phyloP scores from a whole-genome alignment of 306 rosid species.

The Castanospermum australe region DNA sequence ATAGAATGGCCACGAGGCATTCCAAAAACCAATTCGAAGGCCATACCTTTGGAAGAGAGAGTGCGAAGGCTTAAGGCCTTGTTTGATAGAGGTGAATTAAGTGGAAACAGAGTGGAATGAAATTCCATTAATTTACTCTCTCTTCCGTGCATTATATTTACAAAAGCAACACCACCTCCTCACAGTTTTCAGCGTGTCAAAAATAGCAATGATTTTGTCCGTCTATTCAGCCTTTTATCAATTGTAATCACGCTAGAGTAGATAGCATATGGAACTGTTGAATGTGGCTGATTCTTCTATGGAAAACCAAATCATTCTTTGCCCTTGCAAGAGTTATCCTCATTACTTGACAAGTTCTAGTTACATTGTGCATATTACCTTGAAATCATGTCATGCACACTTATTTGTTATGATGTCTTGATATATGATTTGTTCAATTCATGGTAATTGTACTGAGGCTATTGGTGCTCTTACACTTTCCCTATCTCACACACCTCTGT shows the following conservation, averaged over 20 bases:
- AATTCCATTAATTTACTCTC: neutral
- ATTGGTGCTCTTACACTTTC: neutral
- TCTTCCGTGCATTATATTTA: neutral
- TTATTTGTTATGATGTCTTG: neutral
- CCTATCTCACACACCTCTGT: neutral
- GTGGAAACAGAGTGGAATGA: neutral
- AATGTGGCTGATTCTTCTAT: neutral
- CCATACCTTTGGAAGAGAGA: slow-evolving; percentile 46
- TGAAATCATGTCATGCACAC: neutral
- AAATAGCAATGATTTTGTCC: neutral
- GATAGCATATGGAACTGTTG: neutral
- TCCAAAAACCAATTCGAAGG: slow-evolving; percentile 37
- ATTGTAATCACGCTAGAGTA: neutral
- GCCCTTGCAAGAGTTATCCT: neutral
- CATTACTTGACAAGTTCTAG: neutral
- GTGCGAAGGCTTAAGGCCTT: slow-evolving; percentile 33
- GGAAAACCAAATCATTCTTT: neutral
- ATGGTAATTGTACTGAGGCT: neutral
- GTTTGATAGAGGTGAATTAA: neutral
- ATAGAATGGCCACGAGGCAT: slow-evolving; percentile 58
- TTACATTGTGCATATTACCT: neutral
- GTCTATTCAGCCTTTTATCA: neutral
- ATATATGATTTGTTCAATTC: neutral
- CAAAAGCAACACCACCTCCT: neutral
- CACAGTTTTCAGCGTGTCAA: neutral